Percentiles rank a stretch among this genome's conserved stretches.
phyloP scores from a whole-genome alignment of 768 basidiomycete species.

The Leccinum imitatum region DNA sequence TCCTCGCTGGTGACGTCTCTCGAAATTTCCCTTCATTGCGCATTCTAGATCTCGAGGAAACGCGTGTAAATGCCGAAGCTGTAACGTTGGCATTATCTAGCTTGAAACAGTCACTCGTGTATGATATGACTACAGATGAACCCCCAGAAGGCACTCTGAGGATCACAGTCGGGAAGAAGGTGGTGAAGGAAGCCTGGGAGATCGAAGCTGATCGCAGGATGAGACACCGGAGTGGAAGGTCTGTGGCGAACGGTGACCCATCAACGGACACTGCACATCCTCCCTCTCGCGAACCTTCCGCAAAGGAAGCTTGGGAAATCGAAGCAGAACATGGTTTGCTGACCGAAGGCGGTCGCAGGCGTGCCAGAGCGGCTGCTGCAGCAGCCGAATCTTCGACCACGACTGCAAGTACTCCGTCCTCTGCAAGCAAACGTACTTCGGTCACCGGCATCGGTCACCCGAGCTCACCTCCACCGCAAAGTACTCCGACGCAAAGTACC shows the following conservation, averaged over 20 bases:
- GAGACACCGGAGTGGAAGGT: slow-evolving; percentile 40
- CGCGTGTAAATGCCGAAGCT: slow-evolving; percentile 49
- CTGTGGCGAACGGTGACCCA: slow-evolving; percentile 22
- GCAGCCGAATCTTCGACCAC: slow-evolving; percentile 37
- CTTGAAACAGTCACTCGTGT: slow-evolving; percentile 52
- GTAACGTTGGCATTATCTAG: slow-evolving; percentile 45
- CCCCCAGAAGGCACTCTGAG: slow-evolving; percentile 51
- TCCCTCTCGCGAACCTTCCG: slow-evolving; percentile 28
- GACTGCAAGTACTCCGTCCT: neutral
- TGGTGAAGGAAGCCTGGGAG: slow-evolving; percentile 79
- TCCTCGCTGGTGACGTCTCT: slow-evolving; percentile 18
- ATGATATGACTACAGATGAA: slow-evolving; percentile 53
- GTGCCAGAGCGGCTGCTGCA: slow-evolving; percentile 47
- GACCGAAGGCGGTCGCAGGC: slow-evolving; percentile 71
- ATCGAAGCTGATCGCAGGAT: slow-evolving; percentile 62
- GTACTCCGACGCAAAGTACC: slow-evolving; percentile 20
- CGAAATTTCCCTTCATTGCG: slow-evolving; percentile 50
- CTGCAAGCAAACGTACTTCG: slow-evolving; percentile 19
- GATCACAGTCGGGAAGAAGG: slow-evolving; percentile 66
- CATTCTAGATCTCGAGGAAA: slow-evolving; percentile 67
- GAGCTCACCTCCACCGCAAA: slow-evolving; percentile 24
- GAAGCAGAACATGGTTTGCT: slow-evolving; percentile 74
- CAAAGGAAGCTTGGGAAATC: slow-evolving; percentile 78
- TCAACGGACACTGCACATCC: neutral
- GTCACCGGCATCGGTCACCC: slow-evolving; percentile 26